phyloP scores from a whole-genome alignment of 371 early-diverging fungal species.

The Mucor sp. region DNA sequence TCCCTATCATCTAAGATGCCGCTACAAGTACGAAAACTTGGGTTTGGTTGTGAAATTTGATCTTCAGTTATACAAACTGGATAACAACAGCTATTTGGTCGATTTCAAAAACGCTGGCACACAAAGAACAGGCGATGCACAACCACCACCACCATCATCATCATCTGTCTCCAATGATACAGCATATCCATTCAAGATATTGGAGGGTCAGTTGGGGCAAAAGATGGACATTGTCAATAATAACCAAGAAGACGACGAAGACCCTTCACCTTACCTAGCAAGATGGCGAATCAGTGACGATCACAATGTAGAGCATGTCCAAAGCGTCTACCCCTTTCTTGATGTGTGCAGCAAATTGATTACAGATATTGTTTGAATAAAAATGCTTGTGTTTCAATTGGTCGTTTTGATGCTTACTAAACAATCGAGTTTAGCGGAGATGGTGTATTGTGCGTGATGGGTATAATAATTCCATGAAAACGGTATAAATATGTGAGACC shows the following conservation, averaged over 20 bases:
- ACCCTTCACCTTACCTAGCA: conserved; percentile 14
- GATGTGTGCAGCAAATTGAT: conserved; percentile 94
- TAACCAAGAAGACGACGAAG: conserved; percentile 6
- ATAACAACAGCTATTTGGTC: conserved; percentile 88
- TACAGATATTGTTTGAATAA: conserved; percentile 77
- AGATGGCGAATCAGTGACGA: conserved; percentile 18
- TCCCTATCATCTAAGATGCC: conserved; percentile 80
- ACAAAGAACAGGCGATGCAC: conserved; percentile 11
- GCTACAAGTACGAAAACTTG: conserved; percentile 59
- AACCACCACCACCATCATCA: not conserved
- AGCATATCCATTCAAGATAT: not conserved
- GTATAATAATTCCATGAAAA: not conserved
- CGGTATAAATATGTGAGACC: not conserved
- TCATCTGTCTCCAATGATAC: not conserved
- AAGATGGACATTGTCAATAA: conserved; percentile 11
- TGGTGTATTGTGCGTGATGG: not conserved
- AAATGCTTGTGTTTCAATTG: not conserved
- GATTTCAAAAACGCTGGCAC: conserved; percentile 85
- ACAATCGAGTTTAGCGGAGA: not conserved
- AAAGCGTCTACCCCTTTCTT: conserved; percentile 89
- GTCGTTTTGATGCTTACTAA: not conserved
- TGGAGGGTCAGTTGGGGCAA: conserved; percentile 7
- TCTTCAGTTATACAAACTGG: conserved; percentile 90
- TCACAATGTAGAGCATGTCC: conserved; percentile 44
- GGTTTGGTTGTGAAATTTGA: conserved; percentile 83